These are phyloP conservation scores for Barnettozyma populi DNA, from an alignment of 805 yeast species.

Conservation along the genomic window DNA sequence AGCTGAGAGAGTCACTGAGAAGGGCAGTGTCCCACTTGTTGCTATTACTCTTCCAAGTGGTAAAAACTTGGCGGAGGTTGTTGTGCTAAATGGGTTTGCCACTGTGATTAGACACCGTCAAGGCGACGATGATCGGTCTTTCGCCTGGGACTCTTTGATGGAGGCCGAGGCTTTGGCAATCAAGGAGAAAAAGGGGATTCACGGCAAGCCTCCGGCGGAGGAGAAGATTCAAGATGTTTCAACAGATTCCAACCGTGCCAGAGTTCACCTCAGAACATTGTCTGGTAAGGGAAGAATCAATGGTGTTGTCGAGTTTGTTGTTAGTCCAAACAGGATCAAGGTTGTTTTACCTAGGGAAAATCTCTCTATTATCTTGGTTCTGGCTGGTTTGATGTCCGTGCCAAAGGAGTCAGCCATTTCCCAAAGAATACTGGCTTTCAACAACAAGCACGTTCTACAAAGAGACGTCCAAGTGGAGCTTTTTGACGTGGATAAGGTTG, in stretches of 20 bases:
- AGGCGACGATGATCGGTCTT: conserved; percentile 64
- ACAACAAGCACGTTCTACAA: conserved; percentile 55
- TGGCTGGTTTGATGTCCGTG: conserved; percentile 61
- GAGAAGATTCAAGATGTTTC: conserved; percentile 75
- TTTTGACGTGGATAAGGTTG: conserved; percentile 66
- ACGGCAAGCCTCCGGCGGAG: conserved; percentile 48
- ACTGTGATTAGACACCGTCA: conserved; percentile 74
- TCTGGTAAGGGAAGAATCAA: conserved; percentile 58
- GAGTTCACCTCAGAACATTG: conserved; percentile 65
- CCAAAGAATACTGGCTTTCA: conserved; percentile 48
- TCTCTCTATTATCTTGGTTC: conserved; percentile 58
- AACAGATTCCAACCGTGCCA: conserved; percentile 65
- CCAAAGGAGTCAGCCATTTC: conserved; percentile 33
- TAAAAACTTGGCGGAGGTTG: conserved; percentile 51
- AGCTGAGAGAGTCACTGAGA: conserved; percentile 56
- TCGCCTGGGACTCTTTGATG: conserved; percentile 70
- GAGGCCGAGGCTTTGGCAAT: conserved; percentile 63
- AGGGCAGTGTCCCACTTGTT: conserved; percentile 47
- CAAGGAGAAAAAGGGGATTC: conserved; percentile 56
- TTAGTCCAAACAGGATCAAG: conserved; percentile 63
- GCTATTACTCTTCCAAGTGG: conserved; percentile 48
- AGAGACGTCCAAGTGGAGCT: conserved; percentile 69
- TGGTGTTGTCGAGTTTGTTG: conserved; percentile 68
- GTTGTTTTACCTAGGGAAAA: conserved; percentile 69
- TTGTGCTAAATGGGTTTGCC: conserved; percentile 67